Percentiles rank a stretch among this genome's conserved stretches.
Conservation (phyloP, 2,329 filamentous ascomycete species). For the Sclerotinia borealis region DNA sequence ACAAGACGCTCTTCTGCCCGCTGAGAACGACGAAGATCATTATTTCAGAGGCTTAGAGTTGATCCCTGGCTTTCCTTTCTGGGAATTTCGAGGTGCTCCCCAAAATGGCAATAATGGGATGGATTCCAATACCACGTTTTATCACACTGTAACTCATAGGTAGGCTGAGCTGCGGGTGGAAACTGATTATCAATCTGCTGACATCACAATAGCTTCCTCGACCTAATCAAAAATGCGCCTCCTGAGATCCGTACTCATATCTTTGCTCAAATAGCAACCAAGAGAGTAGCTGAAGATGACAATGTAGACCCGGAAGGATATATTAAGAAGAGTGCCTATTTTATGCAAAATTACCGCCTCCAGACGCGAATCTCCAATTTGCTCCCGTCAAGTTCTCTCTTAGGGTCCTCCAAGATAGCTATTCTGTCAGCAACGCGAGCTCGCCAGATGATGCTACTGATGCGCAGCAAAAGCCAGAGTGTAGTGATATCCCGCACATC, state of each 20-base stretch:
- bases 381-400: not conserved
- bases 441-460: not conserved
- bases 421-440: not conserved
- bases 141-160: not conserved
- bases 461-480: not conserved
- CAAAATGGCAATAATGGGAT: not conserved
- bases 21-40: not conserved
- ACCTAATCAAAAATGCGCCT: not conserved
- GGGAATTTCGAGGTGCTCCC: not conserved
- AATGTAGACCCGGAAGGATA: not conserved
- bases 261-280: not conserved
- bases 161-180: not conserved
- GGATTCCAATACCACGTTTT: not conserved
- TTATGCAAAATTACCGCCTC: not conserved
- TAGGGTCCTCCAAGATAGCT: not conserved
- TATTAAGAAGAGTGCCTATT: not conserved
- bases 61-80: not conserved
- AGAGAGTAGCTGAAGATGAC: not conserved
- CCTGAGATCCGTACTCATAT: not conserved
- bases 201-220: not conserved
- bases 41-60: not conserved
- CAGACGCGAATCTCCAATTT: not conserved
- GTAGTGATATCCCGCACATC: too few relatives aligned
- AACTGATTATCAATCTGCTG: not conserved
- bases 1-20: not conserved